Conservation (phyloP, 768 basidiomycete genomes). For the Lactarius deliciosus region DNA sequence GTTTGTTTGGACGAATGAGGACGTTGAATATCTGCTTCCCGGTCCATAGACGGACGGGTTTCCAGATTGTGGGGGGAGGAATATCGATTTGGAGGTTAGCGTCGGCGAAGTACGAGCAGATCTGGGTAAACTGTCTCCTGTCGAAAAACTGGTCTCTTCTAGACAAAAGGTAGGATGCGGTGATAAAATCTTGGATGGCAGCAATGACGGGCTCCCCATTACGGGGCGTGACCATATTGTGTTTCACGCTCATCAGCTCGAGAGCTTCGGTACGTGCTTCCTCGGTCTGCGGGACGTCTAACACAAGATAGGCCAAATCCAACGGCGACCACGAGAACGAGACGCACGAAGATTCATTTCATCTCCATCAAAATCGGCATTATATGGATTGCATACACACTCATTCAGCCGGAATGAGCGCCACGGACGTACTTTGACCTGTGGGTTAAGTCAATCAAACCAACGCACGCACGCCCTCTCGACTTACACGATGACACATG, state of each 20-base stretch:
- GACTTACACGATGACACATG: slow-evolving; percentile 90
- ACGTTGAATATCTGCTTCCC: slow-evolving; percentile 99
- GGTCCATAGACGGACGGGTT: slow-evolving; percentile 92
- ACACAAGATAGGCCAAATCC: slow-evolving; percentile 15
- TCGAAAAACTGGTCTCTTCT: slow-evolving; percentile 91
- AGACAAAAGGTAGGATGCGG: slow-evolving; percentile 94
- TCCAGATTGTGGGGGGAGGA: slow-evolving; percentile 92
- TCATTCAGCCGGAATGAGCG: slow-evolving; percentile 96
- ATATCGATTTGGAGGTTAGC: slow-evolving; percentile 92
- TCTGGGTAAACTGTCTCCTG: slow-evolving; percentile 92
- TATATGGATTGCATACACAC: slow-evolving; percentile 98
- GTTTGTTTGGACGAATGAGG: slow-evolving; percentile 90
- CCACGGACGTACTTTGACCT: slow-evolving; percentile 95
- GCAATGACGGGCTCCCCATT: slow-evolving; percentile 99
- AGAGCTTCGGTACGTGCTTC: slow-evolving; percentile 97
- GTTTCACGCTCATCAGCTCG: slow-evolving; percentile 95
- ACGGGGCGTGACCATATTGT: slow-evolving; percentile 95
- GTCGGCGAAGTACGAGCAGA: slow-evolving; percentile 92
- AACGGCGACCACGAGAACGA: slow-evolving; percentile 11
- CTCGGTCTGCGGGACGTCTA: slow-evolving; percentile 98
- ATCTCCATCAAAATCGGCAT: slow-evolving; percentile 99
- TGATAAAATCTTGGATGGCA: slow-evolving; percentile 99
- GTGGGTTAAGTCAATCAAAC: slow-evolving; percentile 17
- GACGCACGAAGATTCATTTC: slow-evolving; percentile 97
- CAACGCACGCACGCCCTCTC: not conserved